Base-by-base conservation (phyloP, 2,329 filamentous ascomycete species). In the Xylogone sp. region DNA sequence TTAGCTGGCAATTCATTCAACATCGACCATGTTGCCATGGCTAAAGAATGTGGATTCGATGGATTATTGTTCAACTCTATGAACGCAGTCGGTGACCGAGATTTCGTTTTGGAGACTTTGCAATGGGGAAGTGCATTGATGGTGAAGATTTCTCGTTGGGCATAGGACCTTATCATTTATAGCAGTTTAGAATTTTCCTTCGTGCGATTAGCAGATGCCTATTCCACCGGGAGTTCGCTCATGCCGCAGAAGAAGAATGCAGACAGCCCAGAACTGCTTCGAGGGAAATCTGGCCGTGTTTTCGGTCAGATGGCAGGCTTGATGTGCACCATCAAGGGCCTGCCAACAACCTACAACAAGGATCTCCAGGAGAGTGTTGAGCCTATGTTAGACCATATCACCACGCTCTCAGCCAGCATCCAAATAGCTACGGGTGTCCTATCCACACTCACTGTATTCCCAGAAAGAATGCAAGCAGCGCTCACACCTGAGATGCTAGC, bases 361-460 rank as follows among this genome's bases (percentile, higher is more conserved):
- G 90, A 96, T 68, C 71, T 95, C n/a, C 90, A 96, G 71, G 90
- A 96, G 72, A 86, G 83, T 53, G 85, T 89, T 55, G 87, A 95
- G 75, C 86, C 87, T n/a, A 83, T 96, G 72, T 81, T 96, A 46
- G 89, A 95, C 69, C 82, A 86, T 67, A 81, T 92, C 69, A 88
- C 91, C 78, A 93, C 89, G 5, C 78, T 94, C 55, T 80, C 79
- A 51, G 87, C 95, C 74, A 90, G 87, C 64, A 79, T 95, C 50
- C 83, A 87, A 68, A 96, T 96, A 61, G 88, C 88, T 22, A 88
- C 87, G 21, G 88, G 91, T 50, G 86, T 95, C 4, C 75, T 96
- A 3, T 82, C 83, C 1, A 95, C 89, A 0, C 74, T 95, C 10
- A 80, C 74, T 5, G 78, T 87, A 55, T 77, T 82, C 62, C 82